phyloP scores from a whole-genome alignment of 345 rosid genomes.

The Dovyalis caffra region DNA sequence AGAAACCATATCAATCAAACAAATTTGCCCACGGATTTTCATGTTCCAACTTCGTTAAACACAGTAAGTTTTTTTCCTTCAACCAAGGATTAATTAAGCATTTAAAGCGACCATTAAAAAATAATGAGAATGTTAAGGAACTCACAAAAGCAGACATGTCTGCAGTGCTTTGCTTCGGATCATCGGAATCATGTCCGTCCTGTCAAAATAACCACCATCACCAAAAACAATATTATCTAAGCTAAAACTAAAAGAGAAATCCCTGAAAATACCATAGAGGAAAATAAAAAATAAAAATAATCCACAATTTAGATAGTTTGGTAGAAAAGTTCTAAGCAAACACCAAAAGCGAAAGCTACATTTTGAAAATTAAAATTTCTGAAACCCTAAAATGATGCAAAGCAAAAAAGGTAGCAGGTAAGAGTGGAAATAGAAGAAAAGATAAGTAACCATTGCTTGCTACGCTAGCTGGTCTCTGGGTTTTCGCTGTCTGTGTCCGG shows the following conservation, averaged over 20 bases:
- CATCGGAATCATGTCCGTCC: constrained; percentile 81
- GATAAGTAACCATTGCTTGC: too few species aligned
- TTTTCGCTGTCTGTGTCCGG: too few species aligned
- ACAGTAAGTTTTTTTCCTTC: too few species aligned
- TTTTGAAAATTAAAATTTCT: too few species aligned
- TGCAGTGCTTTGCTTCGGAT: constrained; percentile 62
- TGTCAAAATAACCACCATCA: constrained; percentile 16
- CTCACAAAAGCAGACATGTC: constrained; percentile 73
- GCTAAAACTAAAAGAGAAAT: background rate
- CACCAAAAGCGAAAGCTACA: too few species aligned
- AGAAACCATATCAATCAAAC: background rate
- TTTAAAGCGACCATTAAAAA: background rate
- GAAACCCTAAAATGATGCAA: too few species aligned
- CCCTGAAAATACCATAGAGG: background rate
- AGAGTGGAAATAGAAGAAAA: too few species aligned
- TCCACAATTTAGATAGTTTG: background rate
- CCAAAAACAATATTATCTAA: background rate
- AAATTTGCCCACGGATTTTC: background rate
- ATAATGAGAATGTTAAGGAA: constrained; percentile 9
- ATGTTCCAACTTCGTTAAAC: background rate
- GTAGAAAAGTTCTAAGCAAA: background rate
- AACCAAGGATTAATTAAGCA: background rate
- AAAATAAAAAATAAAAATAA: background rate
- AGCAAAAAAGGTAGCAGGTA: too few species aligned
- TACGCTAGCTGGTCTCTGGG: too few species aligned